phyloP scores from a whole-genome alignment of 139 green algal genomes.

The Pseudopediastrum boryanum region DNA sequence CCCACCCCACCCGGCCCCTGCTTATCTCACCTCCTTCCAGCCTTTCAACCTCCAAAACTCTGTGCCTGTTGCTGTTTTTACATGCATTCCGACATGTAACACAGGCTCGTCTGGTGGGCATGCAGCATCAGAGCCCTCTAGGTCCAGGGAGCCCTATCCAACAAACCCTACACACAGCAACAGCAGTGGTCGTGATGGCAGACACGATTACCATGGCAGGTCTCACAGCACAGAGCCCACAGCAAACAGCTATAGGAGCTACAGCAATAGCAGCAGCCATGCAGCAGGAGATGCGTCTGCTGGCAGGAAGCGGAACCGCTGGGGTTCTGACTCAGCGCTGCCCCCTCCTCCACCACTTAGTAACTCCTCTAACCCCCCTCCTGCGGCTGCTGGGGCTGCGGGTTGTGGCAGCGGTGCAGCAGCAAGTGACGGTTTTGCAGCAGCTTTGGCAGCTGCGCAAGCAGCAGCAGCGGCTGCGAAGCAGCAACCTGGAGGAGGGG shows the following conservation, averaged over 20 bases:
- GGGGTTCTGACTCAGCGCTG: neutral
- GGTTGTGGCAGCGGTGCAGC: neutral
- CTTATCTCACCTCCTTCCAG: no score
- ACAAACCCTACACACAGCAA: no score
- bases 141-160: no score
- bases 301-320: neutral
- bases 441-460: neutral
- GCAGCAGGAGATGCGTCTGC: neutral
- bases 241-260: neutral
- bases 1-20: no score
- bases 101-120: no score
- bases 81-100: no score
- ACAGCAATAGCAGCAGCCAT: neutral
- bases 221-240: no score
- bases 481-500: neutral
- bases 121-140: no score
- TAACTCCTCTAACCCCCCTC: constrained; percentile 3
- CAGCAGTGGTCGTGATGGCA: no score
- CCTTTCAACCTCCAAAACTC: no score
- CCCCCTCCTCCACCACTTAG: neutral
- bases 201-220: no score
- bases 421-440: neutral
- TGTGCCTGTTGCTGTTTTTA: no score
- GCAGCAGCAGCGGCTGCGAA: neutral
- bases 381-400: constrained; percentile 1